These are phyloP conservation scores for Spinellus fusiger DNA, from an alignment of 192 early-diverging fungal genomes.

Conservation along the genomic window DNA sequence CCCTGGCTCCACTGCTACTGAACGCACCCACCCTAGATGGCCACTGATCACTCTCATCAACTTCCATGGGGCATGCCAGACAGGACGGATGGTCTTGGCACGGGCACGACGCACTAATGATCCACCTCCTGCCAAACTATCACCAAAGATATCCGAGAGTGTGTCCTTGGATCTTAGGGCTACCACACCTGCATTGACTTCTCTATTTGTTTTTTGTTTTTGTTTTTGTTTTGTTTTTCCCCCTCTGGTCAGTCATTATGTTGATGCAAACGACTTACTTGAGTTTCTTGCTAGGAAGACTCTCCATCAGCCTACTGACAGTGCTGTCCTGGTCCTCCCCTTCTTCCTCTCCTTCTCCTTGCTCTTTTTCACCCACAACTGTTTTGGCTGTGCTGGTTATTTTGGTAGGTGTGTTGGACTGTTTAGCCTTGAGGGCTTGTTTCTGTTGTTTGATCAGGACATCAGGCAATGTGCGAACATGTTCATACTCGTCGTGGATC, in stretches of 20 bases:
- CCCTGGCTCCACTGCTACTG: slow-evolving; percentile 86
- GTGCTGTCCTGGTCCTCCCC: slow-evolving; percentile 29
- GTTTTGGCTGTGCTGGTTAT: slow-evolving; percentile 22
- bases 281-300: slow-evolving; percentile 33
- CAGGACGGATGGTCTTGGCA: slow-evolving; percentile 55
- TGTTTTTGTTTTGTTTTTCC: neutral
- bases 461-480: slow-evolving; percentile 55
- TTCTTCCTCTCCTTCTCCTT: slow-evolving; percentile 16
- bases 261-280: neutral
- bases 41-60: slow-evolving; percentile 96
- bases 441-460: slow-evolving; percentile 49
- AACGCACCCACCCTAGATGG: slow-evolving; percentile 95
- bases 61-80: slow-evolving; percentile 99
- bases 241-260: neutral
- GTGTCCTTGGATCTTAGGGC: slow-evolving; percentile 32
- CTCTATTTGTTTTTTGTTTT: slow-evolving; percentile 15
- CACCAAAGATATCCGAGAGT: slow-evolving; percentile 40
- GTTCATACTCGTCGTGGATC: slow-evolving; percentile 68
- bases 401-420: too few relatives aligned
- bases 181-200: slow-evolving; percentile 26
- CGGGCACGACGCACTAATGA: slow-evolving; percentile 49
- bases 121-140: slow-evolving; percentile 24
- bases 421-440: slow-evolving; percentile 36
- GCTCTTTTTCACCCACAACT: slow-evolving; percentile 22
- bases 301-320: slow-evolving; percentile 40